A percentile compares a stretch with the other conserved stretches of the same genome.
Conservation (phyloP, 257 asterid species). For the Pogostemon cablin region DNA sequence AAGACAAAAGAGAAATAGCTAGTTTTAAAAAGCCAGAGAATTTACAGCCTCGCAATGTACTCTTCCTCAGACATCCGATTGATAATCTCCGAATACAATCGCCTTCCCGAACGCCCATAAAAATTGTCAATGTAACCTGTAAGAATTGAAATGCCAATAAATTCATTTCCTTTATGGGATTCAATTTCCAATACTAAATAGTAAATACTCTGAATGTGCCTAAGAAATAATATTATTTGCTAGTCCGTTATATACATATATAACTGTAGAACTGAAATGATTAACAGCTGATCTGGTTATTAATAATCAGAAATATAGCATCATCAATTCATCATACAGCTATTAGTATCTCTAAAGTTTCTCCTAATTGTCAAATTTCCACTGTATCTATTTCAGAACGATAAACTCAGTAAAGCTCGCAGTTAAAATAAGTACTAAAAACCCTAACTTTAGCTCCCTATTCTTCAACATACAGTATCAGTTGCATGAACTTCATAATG, state of each 20-base stretch:
- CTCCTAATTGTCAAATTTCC: not conserved
- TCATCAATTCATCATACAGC: not conserved
- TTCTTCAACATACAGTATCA: not conserved
- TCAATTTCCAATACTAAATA: not conserved
- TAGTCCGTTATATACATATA: too few relatives aligned
- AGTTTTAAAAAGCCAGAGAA: constrained; percentile 10
- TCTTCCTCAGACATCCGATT: constrained; percentile 51
- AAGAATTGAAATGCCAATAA: not conserved
- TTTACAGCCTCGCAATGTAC: constrained; percentile 68
- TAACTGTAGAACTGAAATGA: not conserved
- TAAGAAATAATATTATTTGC: too few relatives aligned
- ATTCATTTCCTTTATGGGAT: not conserved
- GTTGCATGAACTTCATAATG: constrained; percentile 2
- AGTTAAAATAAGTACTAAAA: constrained; percentile 16
- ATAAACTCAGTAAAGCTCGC: constrained; percentile 1
- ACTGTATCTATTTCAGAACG: not conserved
- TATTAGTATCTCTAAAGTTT: not conserved
- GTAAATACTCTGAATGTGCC: not conserved
- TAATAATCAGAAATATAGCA: constrained; percentile 9
- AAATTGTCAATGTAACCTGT: constrained; percentile 41
- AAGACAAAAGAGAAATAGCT: constrained; percentile 15
- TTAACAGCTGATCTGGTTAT: not conserved
- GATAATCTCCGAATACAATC: constrained; percentile 39
- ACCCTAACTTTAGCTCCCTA: not conserved
- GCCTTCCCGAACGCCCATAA: constrained; percentile 55